Evolutionary conservation across 2,329 filamentous ascomycete genomes (phyloP).

Genomic region (Claviceps spartinae): DNA sequence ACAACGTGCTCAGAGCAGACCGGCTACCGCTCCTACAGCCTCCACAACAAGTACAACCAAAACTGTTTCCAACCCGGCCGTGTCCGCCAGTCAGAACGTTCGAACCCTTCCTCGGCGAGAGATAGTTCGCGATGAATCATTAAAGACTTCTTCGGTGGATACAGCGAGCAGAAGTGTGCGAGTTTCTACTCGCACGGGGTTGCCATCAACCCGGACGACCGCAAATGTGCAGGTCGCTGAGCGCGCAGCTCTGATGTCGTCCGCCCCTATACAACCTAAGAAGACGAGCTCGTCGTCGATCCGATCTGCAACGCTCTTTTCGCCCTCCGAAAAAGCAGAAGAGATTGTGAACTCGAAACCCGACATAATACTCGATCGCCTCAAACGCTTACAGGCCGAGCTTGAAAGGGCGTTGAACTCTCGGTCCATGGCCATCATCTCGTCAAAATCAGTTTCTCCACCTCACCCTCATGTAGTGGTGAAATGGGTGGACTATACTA

Average conservation of each 20-base stretch:
- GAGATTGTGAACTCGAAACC: conserved; percentile 40
- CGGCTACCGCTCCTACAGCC: conserved; percentile 15
- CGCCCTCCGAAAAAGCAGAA: conserved; percentile 37
- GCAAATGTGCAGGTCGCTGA: conserved; percentile 17
- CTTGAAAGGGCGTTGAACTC: conserved; percentile 50
- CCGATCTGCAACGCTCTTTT: conserved; percentile 39
- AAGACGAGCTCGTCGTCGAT: conserved; percentile 17
- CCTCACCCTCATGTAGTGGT: conserved; percentile 51
- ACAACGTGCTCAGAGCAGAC: conserved; percentile 43
- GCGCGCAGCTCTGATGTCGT: conserved; percentile 15
- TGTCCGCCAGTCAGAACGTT: conserved; percentile 18
- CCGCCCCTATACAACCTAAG: conserved; percentile 12
- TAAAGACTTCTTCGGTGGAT: conserved; percentile 12
- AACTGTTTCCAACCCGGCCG: conserved; percentile 11
- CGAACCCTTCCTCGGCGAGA: conserved; percentile 17
- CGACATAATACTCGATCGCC: conserved; percentile 41
- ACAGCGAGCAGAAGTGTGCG: conserved; percentile 15
- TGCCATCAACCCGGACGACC: conserved; percentile 16
- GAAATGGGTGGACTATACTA: conserved; percentile 83
- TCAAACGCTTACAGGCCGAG: conserved; percentile 44
- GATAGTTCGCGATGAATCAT: conserved; percentile 12
- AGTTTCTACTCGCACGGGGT: conserved; percentile 13
- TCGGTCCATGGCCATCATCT: conserved; percentile 47
- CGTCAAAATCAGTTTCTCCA: conserved; percentile 37
- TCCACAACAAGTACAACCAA: conserved; percentile 17